phyloP scores from a whole-genome alignment of 1,139 yeast genomes.

The Nadsonia commutata region DNA sequence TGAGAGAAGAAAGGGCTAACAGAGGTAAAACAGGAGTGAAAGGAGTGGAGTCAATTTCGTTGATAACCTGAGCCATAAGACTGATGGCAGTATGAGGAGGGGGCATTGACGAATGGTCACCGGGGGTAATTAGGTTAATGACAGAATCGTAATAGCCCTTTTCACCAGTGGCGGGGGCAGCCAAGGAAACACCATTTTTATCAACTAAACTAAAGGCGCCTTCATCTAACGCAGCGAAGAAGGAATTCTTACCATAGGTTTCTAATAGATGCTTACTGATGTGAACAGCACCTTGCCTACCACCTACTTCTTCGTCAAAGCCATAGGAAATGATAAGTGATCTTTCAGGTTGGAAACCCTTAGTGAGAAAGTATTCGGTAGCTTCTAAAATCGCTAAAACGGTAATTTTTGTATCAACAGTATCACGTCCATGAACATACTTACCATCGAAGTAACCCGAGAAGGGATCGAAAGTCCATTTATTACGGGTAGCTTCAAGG shows the following conservation, averaged over 20 bases:
- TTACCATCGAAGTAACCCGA: constrained; percentile 51
- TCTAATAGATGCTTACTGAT: constrained; percentile 32
- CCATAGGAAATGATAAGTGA: constrained; percentile 47
- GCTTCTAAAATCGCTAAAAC: constrained; percentile 45
- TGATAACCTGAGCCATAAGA: constrained; percentile 39
- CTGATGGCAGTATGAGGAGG: constrained; percentile 64
- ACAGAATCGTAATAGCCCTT: constrained; percentile 48
- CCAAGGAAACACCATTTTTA: constrained; percentile 36
- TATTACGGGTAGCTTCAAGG: constrained; percentile 36
- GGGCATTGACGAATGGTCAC: constrained; percentile 63
- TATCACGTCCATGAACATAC: constrained; percentile 47
- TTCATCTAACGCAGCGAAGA: constrained; percentile 51
- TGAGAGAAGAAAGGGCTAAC: constrained; percentile 36
- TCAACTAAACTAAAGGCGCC: constrained; percentile 31
- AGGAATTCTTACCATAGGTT: constrained; percentile 40
- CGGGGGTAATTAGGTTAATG: constrained; percentile 40
- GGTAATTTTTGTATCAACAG: constrained; percentile 48
- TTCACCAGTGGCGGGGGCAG: constrained; percentile 45
- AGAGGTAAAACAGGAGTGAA: constrained; percentile 30
- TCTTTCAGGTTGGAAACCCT: constrained; percentile 37
- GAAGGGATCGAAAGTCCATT: constrained; percentile 62
- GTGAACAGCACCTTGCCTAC: constrained; percentile 38
- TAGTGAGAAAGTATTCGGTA: constrained; percentile 34
- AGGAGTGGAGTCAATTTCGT: constrained; percentile 37
- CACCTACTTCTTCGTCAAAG: constrained; percentile 58